Percentiles rank a stretch among this genome's conserved stretches.
These are phyloP conservation scores for Eutrema yunnanense DNA, from an alignment of 345 rosid species.

Conservation along the genomic window DNA sequence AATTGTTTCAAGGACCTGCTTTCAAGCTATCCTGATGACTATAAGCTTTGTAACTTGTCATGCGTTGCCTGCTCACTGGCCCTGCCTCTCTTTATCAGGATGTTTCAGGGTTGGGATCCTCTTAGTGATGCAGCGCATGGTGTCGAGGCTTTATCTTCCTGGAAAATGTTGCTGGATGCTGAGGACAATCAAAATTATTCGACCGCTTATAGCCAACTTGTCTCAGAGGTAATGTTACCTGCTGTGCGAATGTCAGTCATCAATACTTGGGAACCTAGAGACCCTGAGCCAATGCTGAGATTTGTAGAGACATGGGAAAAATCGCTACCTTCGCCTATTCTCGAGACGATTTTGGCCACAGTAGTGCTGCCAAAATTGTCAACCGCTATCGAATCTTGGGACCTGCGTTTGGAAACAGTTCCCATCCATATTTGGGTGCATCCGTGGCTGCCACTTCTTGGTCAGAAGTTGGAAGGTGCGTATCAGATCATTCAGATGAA, in stretches of 20 bases:
- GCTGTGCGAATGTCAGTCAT: slow-evolving; percentile 77
- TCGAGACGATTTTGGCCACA: slow-evolving; percentile 49
- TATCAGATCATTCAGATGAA: slow-evolving; percentile 75
- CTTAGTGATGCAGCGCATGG: slow-evolving; percentile 63
- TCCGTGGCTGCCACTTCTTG: slow-evolving; percentile 89
- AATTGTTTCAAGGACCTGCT: slow-evolving; percentile 45
- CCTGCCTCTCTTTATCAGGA: slow-evolving; percentile 68
- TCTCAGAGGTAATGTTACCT: slow-evolving; percentile 75
- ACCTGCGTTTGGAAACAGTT: slow-evolving; percentile 68
- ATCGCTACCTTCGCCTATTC: slow-evolving; percentile 57
- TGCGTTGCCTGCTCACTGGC: slow-evolving; percentile 72
- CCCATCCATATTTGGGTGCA: slow-evolving; percentile 94
- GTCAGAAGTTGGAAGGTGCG: slow-evolving; percentile 61
- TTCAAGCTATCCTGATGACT: slow-evolving; percentile 57
- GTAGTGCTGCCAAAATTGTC: slow-evolving; percentile 77
- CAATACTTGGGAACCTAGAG: slow-evolving; percentile 89
- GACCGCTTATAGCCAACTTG: slow-evolving; percentile 68
- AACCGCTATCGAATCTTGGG: slow-evolving; percentile 76
- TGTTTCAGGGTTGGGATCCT: slow-evolving; percentile 96
- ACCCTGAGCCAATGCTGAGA: slow-evolving; percentile 92
- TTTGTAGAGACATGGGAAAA: slow-evolving; percentile 81
- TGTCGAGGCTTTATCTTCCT: slow-evolving; percentile 44
- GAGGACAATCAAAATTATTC: slow-evolving; percentile 53
- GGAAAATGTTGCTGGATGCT: slow-evolving; percentile 69
- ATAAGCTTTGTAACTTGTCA: slow-evolving; percentile 67